Conservation (phyloP, 1,139 yeast genomes). For the Blastobotrys petasosporus region DNA sequence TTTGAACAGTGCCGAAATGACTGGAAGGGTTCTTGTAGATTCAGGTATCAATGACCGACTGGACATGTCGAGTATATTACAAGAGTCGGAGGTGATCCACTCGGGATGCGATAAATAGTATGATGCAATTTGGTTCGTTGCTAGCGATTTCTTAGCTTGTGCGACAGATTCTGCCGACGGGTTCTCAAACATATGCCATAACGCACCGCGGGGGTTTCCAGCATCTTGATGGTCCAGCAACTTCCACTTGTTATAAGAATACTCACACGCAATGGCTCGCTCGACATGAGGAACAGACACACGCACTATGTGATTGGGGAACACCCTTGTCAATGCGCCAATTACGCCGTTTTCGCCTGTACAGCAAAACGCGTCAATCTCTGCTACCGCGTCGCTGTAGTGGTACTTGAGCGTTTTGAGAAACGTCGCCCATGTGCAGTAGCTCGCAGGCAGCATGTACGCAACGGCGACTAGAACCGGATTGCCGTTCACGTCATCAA, state of each 20-base stretch:
- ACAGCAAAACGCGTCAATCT: neutral
- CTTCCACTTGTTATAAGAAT: neutral
- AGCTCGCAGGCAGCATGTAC: neutral
- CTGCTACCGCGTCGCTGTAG: neutral
- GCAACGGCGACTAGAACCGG: slow-evolving; percentile 1
- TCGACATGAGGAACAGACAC: neutral
- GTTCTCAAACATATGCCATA: too few species aligned
- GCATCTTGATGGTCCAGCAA: too few species aligned
- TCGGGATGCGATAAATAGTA: too few species aligned
- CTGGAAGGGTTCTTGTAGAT: neutral
- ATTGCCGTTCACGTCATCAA: slow-evolving; percentile 1
- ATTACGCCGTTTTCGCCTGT: neutral
- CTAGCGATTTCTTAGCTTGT: too few species aligned
- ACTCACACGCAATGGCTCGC: neutral
- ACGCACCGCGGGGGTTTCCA: too few species aligned
- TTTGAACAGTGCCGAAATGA: neutral
- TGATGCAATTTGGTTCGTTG: too few species aligned
- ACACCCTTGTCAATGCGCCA: neutral
- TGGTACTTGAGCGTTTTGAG: slow-evolving; percentile 1
- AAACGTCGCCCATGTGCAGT: slow-evolving; percentile 4
- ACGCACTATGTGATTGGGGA: slow-evolving; percentile 1
- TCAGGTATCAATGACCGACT: too few species aligned
- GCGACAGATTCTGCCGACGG: too few species aligned
- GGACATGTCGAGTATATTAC: too few species aligned
- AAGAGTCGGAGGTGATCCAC: too few species aligned